phyloP scores from a whole-genome alignment of 768 basidiomycete genomes.

The Phanerochaete sordida region DNA sequence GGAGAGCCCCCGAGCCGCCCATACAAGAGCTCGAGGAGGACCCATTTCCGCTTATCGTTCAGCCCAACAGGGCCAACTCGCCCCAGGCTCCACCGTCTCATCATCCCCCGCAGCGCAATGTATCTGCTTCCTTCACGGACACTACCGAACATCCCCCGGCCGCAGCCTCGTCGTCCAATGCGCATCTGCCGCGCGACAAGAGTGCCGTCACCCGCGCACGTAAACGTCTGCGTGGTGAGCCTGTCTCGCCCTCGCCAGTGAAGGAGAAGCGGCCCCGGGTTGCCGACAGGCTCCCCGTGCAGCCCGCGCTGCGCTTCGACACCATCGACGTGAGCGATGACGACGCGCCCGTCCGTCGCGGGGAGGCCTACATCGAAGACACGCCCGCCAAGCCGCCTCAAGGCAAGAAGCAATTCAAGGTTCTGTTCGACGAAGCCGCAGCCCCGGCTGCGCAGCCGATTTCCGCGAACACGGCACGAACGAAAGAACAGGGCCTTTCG shows the following conservation, averaged over 20 bases:
- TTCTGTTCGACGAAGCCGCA: constrained; percentile 54
- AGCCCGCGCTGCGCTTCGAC: constrained; percentile 9
- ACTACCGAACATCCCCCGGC: constrained; percentile 9
- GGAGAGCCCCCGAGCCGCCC: constrained; percentile 26
- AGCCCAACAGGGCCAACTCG: neutral
- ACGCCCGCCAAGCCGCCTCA: constrained; percentile 65
- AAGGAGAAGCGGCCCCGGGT: constrained; percentile 71
- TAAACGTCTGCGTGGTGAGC: constrained; percentile 79
- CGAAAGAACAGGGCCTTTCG: neutral
- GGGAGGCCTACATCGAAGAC: constrained; percentile 55
- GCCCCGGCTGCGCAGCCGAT: constrained; percentile 6
- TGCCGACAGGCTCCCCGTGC: constrained; percentile 16
- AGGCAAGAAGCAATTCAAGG: constrained; percentile 59
- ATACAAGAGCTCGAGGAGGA: constrained; percentile 21
- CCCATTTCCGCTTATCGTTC: constrained; percentile 36
- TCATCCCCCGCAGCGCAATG: constrained; percentile 1
- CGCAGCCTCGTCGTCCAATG: constrained; percentile 15
- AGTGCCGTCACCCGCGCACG: constrained; percentile 64
- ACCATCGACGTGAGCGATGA: constrained; percentile 35
- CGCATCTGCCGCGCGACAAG: constrained; percentile 19
- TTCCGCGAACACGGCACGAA: neutral
- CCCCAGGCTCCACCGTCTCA: neutral
- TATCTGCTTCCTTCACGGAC: constrained; percentile 2
- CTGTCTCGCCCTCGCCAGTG: constrained; percentile 77
- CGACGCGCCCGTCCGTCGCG: constrained; percentile 20